Evolutionary conservation across 2,329 filamentous ascomycete genomes (phyloP), one percentile per base, ranked within the genome.

Genomic region (Ascochyta viciae-villosae): DNA sequence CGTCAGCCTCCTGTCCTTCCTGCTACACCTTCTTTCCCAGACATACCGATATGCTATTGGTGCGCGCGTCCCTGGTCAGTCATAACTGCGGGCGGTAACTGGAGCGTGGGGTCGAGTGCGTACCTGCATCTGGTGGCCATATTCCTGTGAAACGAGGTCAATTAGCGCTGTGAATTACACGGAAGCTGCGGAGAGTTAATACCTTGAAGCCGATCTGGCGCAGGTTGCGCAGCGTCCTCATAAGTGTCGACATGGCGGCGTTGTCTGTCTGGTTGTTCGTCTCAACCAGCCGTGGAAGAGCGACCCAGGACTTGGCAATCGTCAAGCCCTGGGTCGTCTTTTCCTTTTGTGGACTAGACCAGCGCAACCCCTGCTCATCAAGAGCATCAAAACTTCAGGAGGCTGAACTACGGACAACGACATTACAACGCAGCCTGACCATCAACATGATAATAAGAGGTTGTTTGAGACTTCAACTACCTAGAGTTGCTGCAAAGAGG

Each of bases 91-190:
- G 29, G 58, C 35, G 57, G 51, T 50, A 39, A 53, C 60, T 60
- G 64, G 63, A 60, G 59, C 61, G 61, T 50, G 62, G 69, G 63
- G 59, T 61, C 61, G 58, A 54, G 31, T 60, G 51, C 89, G 81
- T 91, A 96, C 91, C 81, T 94, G 88, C 85, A 98, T 85, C 83
- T 98, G 95, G 80, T 91, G 89, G 80, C 87, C 89, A 84, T 89
- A 95, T 78, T 96, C 90, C 92, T 96, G 74, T 68, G 40, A 60
- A 50, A 50, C 35, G 34, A 42, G 50, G 54, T 64, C 63, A 63
- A 73, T 78, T 69, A 78, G 76, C 60, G 51, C 54, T 52, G 53
- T n/a, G 10, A 42, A 23, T 31, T 26, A 34, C 38, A 50, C 24
- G 29, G 26, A 44, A 63, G 56, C 57, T 70, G 47, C 24, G 22